These are phyloP conservation scores for Alternaria gaisen DNA, from an alignment of 2,329 filamentous ascomycete species.

Conservation along the genomic window DNA sequence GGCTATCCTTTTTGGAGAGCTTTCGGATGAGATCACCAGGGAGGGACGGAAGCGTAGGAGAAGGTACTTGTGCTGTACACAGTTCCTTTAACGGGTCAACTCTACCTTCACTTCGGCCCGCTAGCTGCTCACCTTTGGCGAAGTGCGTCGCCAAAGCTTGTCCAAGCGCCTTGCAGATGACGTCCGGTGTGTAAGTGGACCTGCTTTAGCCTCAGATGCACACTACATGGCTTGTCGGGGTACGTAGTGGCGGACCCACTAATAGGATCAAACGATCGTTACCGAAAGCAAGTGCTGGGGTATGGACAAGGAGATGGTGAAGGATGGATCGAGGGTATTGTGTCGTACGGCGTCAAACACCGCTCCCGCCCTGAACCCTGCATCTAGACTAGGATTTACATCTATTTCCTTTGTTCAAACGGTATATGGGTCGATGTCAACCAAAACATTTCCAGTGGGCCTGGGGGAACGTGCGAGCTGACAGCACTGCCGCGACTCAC, in stretches of 20 bases:
- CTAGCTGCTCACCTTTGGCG: conserved; percentile 39
- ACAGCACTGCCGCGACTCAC: conserved; percentile 16
- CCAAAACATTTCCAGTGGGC: conserved; percentile 30
- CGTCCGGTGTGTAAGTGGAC: conserved; percentile 42
- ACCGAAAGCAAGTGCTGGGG: conserved; percentile 29
- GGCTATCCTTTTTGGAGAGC: not conserved
- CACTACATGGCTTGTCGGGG: conserved; percentile 36
- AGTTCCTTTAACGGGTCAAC: conserved; percentile 28
- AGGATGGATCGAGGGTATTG: conserved; percentile 44
- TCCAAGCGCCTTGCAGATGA: conserved; percentile 41
- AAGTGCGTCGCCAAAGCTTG: conserved; percentile 42
- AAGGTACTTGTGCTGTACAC: conserved; percentile 26
- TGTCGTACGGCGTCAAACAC: conserved; percentile 49
- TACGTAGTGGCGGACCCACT: conserved; percentile 20
- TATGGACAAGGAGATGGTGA: conserved; percentile 34
- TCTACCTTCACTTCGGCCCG: conserved; percentile 27
- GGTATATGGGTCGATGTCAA: conserved; percentile 4
- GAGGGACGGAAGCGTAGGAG: conserved; percentile 17
- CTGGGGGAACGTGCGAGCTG: conserved; percentile 16
- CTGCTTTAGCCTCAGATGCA: conserved; percentile 37
- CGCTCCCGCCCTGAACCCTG: conserved; percentile 41
- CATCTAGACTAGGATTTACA: conserved; percentile 24
- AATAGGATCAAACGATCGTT: conserved; percentile 34
- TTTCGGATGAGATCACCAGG: conserved; percentile 4
- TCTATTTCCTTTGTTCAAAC: conserved; percentile 24